These are phyloP conservation scores for Tetrahymena borealis DNA, from an alignment of 73 alveolate species.

Conservation along the genomic window DNA sequence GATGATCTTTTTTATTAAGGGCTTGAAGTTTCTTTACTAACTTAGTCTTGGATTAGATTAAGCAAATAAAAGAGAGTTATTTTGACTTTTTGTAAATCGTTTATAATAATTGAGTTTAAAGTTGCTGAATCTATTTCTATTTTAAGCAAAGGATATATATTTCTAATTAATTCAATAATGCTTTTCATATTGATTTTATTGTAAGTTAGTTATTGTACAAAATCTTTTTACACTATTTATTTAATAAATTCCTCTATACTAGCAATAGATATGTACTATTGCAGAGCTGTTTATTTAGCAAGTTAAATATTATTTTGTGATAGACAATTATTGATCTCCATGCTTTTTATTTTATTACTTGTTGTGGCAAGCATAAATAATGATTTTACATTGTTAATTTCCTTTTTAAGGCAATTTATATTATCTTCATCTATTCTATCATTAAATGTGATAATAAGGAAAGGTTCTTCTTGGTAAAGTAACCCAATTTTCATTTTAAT, in stretches of 20 bases:
- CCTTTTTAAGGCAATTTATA: background rate
- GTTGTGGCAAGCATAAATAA: background rate
- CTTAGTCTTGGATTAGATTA: background rate
- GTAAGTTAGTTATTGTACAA: background rate
- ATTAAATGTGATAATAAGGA: background rate
- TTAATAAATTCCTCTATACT: background rate
- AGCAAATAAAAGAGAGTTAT: background rate
- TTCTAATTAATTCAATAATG: background rate
- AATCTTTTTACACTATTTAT: background rate
- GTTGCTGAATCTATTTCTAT: background rate
- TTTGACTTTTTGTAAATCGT: background rate
- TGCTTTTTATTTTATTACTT: background rate
- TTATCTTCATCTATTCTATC: background rate
- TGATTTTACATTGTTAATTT: background rate
- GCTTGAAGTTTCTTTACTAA: no score
- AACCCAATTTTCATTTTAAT: background rate
- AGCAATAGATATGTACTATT: background rate
- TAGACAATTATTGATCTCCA: background rate
- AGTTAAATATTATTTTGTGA: background rate
- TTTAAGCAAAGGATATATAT: background rate
- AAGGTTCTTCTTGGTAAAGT: background rate
- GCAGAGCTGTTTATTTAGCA: background rate
- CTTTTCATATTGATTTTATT: background rate
- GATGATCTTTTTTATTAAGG: no score
- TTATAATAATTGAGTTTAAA: background rate